Percentiles rank a stretch among this genome's conserved stretches.
Evolutionary conservation across 2,329 filamentous ascomycete genomes (phyloP).

Genomic region (Aureobasidium mangrovei): DNA sequence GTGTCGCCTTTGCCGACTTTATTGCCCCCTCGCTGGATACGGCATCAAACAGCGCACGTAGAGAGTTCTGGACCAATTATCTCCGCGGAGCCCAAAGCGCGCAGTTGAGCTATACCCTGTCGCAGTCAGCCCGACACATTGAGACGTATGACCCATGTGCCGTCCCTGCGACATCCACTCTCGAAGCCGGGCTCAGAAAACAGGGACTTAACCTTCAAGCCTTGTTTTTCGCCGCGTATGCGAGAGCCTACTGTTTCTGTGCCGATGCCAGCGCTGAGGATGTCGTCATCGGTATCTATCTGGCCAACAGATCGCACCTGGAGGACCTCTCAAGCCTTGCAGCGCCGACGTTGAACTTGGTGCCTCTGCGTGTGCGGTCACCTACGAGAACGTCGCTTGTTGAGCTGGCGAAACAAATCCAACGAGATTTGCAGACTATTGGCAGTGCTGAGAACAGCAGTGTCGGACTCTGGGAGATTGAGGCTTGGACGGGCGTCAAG

Average conservation of each 20-base stretch:
- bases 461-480: constrained; percentile 62
- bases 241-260: constrained; percentile 40
- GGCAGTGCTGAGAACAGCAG: constrained; percentile 45
- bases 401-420: constrained; percentile 52
- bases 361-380: constrained; percentile 56
- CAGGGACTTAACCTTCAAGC: constrained; percentile 61
- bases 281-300: constrained; percentile 67
- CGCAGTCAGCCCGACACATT: constrained; percentile 22
- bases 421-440: constrained; percentile 58
- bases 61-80: constrained; percentile 45
- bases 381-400: constrained; percentile 30
- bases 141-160: constrained; percentile 44
- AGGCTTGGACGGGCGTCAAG: constrained; percentile 62
- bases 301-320: constrained; percentile 62
- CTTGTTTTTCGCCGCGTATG: constrained; percentile 64
- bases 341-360: constrained; percentile 69
- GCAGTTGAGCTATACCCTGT: constrained; percentile 18
- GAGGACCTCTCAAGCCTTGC: constrained; percentile 42
- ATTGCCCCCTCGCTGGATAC: constrained; percentile 28
- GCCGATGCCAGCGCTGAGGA: constrained; percentile 25
- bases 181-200: constrained; percentile 38
- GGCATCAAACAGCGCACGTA: constrained; percentile 19
- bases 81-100: constrained; percentile 25
- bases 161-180: constrained; percentile 30
- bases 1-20: constrained; percentile 33